phyloP scores from a whole-genome alignment of 495 filamentous ascomycete genomes.

The Venustampulla echinocandica region DNA sequence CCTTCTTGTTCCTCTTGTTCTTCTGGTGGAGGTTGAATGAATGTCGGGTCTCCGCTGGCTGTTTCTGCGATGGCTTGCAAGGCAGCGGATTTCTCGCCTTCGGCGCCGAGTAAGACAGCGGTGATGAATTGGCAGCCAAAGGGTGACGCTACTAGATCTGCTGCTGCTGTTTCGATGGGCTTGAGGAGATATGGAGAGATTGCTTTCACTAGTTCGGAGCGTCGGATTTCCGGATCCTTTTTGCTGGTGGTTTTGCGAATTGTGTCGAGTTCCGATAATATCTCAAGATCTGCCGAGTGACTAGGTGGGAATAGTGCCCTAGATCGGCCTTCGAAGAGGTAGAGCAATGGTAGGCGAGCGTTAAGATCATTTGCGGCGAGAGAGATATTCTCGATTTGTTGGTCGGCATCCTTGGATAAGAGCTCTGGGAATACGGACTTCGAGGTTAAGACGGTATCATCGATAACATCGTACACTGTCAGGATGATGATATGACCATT shows the following conservation, averaged over 20 bases:
- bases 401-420: conserved; percentile 54
- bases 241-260: conserved; percentile 76
- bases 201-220: conserved; percentile 63
- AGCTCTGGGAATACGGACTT: conserved; percentile 82
- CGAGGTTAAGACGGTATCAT: conserved; percentile 82
- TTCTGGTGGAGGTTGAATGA: too few species aligned
- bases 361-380: conserved; percentile 56
- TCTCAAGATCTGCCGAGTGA: conserved; percentile 48
- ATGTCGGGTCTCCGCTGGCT: conserved; percentile 52
- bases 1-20: conserved; percentile 32
- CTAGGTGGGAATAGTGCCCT: conserved; percentile 58
- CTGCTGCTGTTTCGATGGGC: conserved; percentile 58
- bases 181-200: conserved; percentile 60
- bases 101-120: conserved; percentile 70
- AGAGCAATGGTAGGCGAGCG: conserved; percentile 73
- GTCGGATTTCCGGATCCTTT: conserved; percentile 71
- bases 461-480: conserved; percentile 78
- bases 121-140: conserved; percentile 82
- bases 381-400: conserved; percentile 53
- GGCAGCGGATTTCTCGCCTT: conserved; percentile 61
- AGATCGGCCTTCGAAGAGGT: conserved; percentile 65
- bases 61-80: conserved; percentile 63
- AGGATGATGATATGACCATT: conserved; percentile 75
- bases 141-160: conserved; percentile 56
- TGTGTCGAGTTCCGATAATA: conserved; percentile 66